phyloP scores from a whole-genome alignment of 371 early-diverging fungal species.

The Circinella umbellata region DNA sequence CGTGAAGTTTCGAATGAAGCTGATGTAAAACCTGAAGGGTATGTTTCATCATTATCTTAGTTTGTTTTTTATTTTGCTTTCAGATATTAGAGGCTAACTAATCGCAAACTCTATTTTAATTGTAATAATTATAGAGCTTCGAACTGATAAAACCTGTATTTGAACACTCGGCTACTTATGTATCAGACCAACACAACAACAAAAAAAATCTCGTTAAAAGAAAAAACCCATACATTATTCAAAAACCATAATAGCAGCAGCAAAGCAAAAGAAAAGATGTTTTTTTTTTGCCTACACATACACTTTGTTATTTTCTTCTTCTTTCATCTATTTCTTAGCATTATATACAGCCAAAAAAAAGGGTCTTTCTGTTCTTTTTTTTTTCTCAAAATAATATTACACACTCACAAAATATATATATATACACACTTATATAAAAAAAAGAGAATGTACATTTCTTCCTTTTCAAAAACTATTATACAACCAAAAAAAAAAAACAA shows the following conservation, averaged over 20 bases:
- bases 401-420: neutral
- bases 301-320: neutral
- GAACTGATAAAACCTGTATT: no score
- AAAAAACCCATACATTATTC: no score
- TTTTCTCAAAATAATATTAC: neutral
- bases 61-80: neutral
- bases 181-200: no score
- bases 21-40: conserved; percentile 3
- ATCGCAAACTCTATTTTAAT: no score
- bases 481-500: no score
- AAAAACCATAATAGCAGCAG: no score
- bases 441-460: neutral
- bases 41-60: neutral
- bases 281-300: neutral
- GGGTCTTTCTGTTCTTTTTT: neutral
- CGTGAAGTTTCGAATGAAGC: conserved; percentile 13
- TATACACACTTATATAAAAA: neutral
- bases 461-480: neutral
- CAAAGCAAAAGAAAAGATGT: neutral
- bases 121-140: no score
- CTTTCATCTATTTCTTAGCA: conserved; percentile 2
- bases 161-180: no score
- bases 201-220: no score
- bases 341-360: neutral
- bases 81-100: neutral